Evolutionary conservation across 2,329 filamentous ascomycete species (phyloP).

Genomic region (Sphaerulina vaccinii): DNA sequence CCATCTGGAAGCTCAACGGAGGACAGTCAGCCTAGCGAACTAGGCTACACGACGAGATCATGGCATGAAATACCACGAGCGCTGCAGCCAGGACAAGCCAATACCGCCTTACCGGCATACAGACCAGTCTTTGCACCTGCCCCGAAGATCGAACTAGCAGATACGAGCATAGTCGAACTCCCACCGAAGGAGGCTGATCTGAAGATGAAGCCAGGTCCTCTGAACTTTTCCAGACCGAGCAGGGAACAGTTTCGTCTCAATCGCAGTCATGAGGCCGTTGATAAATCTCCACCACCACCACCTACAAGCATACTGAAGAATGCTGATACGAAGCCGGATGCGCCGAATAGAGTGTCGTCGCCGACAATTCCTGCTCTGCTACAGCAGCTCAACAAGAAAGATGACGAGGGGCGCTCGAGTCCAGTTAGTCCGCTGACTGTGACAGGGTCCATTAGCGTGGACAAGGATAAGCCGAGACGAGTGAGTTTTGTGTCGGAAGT

Average conservation of each 20-base stretch:
- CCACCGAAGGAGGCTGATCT: constrained; percentile 2
- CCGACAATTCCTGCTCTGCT: constrained; percentile 5
- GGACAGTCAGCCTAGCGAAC: constrained; percentile 1
- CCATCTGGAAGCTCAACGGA: not conserved
- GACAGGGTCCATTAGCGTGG: not conserved
- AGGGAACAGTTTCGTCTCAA: not conserved
- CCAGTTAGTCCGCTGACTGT: constrained; percentile 6
- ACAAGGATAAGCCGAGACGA: not conserved
- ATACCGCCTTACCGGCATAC: constrained; percentile 3
- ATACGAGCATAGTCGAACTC: constrained; percentile 4
- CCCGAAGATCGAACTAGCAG: constrained; percentile 3
- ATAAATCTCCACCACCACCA: not conserved
- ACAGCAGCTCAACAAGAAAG: not conserved
- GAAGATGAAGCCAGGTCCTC: not conserved
- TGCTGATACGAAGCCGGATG: not conserved
- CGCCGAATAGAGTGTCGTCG: constrained; percentile 10
- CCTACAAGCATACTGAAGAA: not conserved
- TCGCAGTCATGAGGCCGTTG: not conserved
- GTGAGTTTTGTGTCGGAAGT: constrained; percentile 8
- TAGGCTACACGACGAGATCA: constrained; percentile 10
- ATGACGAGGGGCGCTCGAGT: not conserved
- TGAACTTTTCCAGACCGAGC: constrained; percentile 4
- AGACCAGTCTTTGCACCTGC: not conserved
- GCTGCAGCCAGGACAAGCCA: constrained; percentile 6
- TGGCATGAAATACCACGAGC: constrained; percentile 2